phyloP scores from a whole-genome alignment of 2,329 filamentous ascomycete genomes.

The Trichoderma sp. region DNA sequence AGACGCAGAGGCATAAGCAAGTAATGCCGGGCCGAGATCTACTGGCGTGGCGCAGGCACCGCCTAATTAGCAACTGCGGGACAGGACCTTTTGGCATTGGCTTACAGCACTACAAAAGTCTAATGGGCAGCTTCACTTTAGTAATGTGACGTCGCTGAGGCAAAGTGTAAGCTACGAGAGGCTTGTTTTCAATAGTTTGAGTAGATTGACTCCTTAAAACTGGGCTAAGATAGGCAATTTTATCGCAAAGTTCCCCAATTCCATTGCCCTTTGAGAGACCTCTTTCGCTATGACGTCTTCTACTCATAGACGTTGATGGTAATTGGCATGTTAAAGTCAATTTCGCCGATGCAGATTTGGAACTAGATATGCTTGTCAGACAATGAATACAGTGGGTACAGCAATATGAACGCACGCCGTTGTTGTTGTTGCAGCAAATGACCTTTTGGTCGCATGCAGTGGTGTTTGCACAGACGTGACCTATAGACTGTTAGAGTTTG shows the following conservation, averaged over 20 bases:
- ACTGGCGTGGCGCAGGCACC: background rate
- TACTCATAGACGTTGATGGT: conserved; percentile 16
- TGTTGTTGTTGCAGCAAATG: conserved; percentile 21
- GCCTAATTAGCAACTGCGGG: background rate
- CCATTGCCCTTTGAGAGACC: background rate
- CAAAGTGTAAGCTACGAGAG: background rate
- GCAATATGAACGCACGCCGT: background rate
- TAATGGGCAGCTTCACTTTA: background rate
- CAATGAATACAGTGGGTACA: background rate
- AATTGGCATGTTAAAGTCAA: conserved; percentile 11
- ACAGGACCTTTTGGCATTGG: background rate
- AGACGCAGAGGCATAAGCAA: too few relatives aligned
- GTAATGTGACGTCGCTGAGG: background rate
- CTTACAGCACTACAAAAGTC: background rate
- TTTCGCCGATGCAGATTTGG: conserved; percentile 19
- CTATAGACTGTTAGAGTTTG: background rate
- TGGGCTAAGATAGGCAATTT: conserved; percentile 1
- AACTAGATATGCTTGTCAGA: background rate
- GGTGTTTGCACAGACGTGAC: conserved; percentile 1
- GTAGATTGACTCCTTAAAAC: background rate
- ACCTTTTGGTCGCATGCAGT: background rate
- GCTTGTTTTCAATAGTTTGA: background rate
- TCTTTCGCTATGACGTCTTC: background rate
- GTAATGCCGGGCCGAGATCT: background rate
- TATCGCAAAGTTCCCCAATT: background rate